Conservation (phyloP, 2,329 filamentous ascomycete genomes). For the Pseudogymnoascus sp. region DNA sequence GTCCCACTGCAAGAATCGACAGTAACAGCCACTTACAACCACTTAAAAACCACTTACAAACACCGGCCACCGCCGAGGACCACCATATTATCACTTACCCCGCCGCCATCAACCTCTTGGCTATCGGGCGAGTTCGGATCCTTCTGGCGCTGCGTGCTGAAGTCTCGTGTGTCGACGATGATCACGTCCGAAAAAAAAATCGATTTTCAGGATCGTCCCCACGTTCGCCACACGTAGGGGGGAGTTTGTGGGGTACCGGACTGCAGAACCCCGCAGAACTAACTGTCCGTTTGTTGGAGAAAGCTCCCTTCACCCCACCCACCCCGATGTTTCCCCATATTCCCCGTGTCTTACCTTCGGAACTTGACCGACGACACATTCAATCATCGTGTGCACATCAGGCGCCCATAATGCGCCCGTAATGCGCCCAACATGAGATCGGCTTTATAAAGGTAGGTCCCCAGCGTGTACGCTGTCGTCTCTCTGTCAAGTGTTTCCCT, state of each 20-base stretch:
- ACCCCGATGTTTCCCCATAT: background rate
- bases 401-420: background rate
- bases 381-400: background rate
- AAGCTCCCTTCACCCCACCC: background rate
- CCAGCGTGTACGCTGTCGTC: background rate
- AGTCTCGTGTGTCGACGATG: background rate
- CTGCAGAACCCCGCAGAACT: background rate
- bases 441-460: conserved; percentile 2
- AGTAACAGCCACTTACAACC: background rate
- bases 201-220: background rate
- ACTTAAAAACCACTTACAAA: background rate
- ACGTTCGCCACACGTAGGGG: background rate
- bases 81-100: background rate
- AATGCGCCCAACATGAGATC: background rate
- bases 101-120: background rate
- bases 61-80: background rate
- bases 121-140: background rate
- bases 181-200: background rate
- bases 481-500: background rate
- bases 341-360: background rate
- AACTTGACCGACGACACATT: background rate
- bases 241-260: background rate
- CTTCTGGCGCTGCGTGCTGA: background rate
- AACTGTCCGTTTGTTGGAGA: background rate
- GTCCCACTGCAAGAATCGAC: background rate